Evolutionary conservation across 2,329 filamentous ascomycete species (phyloP), one percentile per base, ranked within the genome.

Genomic region (Penicillium corylophilum): DNA sequence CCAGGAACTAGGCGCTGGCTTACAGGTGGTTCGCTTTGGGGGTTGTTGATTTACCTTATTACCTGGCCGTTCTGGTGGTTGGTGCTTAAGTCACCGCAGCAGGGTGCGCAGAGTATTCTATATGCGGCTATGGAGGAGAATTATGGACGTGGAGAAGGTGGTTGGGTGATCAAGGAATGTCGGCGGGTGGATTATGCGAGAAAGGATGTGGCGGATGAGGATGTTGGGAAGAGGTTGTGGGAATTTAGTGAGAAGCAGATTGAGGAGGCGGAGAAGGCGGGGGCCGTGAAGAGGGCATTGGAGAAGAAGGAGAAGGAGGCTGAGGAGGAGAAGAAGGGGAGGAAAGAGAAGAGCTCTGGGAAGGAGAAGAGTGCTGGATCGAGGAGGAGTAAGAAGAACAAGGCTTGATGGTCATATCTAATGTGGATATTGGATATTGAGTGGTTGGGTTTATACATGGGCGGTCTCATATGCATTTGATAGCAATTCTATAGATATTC

Each of bases 1-100:
- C 90, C 92, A 0, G 92, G 94, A 1, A 95, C 87, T 73, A 83
- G 90, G 40, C 82, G 91, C 51, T 97, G 91, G 87, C 76, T 99
- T 24, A 91, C 89, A 0, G 81, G 90, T 28, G 94, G 94, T 6
- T 89, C 89, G 3, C 77, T 99, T 0, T 85, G 84, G 80, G 92
- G 92, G 0, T 77, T 99, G 18, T 70, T 85, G 0, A 44, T 90
- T 16, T 99, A 99, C 71, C 70, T 96, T 7, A 40, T 87, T 10
- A 83, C 84, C 29, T 99, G 93, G 79, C 80, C 88, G 1, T 60
- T 95, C 0, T 90, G 89, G 70, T 97, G 93, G 90, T 71, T 99
- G 20, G 71, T 96, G 1, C 77, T 99, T 47, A 97, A 99, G 72
- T 92, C 88, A 29, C 83, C 91, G 0, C 75, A 85, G 46, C 86